Percentiles rank a stretch among this genome's conserved stretches.
phyloP scores from a whole-genome alignment of 2,329 filamentous ascomycete species.

The Trichoderma sp. region DNA sequence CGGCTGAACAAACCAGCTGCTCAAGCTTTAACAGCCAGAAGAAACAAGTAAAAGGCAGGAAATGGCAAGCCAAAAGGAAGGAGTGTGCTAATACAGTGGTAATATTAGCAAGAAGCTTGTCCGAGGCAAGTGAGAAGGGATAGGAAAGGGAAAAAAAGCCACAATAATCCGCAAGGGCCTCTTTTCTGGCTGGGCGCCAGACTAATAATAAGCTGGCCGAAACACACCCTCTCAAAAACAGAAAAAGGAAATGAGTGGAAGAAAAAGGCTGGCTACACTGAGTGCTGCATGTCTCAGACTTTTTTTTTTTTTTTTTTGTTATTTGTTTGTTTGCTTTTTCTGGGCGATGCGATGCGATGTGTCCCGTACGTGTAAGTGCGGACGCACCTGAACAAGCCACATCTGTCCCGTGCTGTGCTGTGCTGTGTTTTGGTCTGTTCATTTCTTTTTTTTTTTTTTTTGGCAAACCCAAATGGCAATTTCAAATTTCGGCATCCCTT shows the following conservation, averaged over 20 bases:
- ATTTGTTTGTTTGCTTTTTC: neutral
- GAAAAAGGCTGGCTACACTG: neutral
- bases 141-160: neutral
- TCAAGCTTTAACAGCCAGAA: neutral
- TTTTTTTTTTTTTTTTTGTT: neutral
- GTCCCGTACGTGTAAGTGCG: too few species aligned
- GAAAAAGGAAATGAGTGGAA: neutral
- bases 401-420: too few species aligned
- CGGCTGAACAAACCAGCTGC: neutral
- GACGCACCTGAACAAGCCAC: too few species aligned
- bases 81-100: slow-evolving; percentile 16
- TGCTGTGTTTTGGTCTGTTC: neutral
- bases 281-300: neutral
- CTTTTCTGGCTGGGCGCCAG: neutral
- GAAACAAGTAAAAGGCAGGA: neutral
- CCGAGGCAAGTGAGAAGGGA: neutral
- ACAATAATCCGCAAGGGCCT: neutral
- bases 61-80: neutral
- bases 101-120: neutral
- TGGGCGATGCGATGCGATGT: neutral
- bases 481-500: neutral
- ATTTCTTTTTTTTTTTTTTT: neutral
- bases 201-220: neutral
- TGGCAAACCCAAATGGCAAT: neutral
- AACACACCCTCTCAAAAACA: neutral